Conservation (phyloP, 2,329 filamentous ascomycete species). For the Colletotrichum sublineola region DNA sequence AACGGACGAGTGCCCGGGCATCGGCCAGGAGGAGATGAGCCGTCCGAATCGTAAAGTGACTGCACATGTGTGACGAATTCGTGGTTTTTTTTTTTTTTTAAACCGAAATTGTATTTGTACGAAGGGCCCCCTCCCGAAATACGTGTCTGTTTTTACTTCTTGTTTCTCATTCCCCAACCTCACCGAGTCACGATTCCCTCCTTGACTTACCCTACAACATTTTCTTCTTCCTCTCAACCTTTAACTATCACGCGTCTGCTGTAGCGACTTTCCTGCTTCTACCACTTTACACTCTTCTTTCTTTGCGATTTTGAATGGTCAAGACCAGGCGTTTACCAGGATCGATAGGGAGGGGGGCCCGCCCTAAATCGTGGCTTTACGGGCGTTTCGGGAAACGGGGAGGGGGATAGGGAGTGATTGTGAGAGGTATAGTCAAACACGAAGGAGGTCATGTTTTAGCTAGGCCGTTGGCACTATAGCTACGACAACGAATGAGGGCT, state of each 20-base stretch:
- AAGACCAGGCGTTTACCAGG: conserved; percentile 31
- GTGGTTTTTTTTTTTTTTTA: neutral
- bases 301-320: conserved; percentile 11
- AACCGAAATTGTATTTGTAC: conserved; percentile 40
- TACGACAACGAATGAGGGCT: conserved; percentile 5
- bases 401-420: neutral
- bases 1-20: conserved; percentile 50
- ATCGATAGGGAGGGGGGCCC: neutral
- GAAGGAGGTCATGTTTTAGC: neutral
- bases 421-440: neutral
- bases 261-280: conserved; percentile 19
- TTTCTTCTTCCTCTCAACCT: conserved; percentile 19
- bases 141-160: neutral
- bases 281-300: conserved; percentile 5
- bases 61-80: conserved; percentile 19
- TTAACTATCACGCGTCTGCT: conserved; percentile 28
- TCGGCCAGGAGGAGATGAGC: conserved; percentile 50
- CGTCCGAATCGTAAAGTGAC: neutral
- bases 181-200: conserved; percentile 16
- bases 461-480: conserved; percentile 4
- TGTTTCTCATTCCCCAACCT: neutral
- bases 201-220: neutral
- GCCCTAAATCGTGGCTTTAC: conserved; percentile 18
- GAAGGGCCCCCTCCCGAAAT: neutral
- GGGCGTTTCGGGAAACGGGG: conserved; percentile 13